Conservation (phyloP, 1,139 yeast species). For the Magnusiomyces clavatus region DNA sequence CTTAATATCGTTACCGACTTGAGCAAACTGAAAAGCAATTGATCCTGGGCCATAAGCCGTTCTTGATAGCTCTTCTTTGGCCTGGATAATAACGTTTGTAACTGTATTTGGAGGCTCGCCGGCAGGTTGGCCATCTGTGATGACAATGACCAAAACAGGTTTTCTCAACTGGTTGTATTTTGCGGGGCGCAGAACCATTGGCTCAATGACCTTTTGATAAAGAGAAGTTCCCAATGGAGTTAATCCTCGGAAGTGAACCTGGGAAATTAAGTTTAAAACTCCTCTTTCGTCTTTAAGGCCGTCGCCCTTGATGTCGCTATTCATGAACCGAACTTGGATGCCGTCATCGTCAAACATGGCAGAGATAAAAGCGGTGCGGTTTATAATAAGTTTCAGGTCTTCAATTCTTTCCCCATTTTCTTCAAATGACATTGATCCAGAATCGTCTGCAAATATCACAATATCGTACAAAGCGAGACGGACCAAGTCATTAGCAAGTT, state of each 20-base stretch:
- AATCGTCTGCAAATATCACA: slow-evolving; percentile 30
- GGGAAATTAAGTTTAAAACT: slow-evolving; percentile 24
- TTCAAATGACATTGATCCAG: slow-evolving; percentile 33
- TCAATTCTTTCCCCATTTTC: slow-evolving; percentile 34
- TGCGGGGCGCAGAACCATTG: slow-evolving; percentile 28
- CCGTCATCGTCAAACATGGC: slow-evolving; percentile 31
- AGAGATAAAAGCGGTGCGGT: slow-evolving; percentile 30
- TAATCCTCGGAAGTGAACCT: slow-evolving; percentile 27
- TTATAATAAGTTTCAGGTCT: slow-evolving; percentile 29
- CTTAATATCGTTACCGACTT: slow-evolving; percentile 30
- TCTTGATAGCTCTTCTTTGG: slow-evolving; percentile 23
- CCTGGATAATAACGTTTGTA: slow-evolving; percentile 24
- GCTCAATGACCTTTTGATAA: slow-evolving; percentile 26
- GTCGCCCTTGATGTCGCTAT: slow-evolving; percentile 26
- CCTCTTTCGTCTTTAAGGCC: slow-evolving; percentile 25
- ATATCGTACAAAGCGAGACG: slow-evolving; percentile 31
- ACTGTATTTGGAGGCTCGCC: slow-evolving; percentile 27
- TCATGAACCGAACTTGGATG: slow-evolving; percentile 30
- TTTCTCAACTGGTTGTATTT: slow-evolving; percentile 23
- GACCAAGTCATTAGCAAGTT: slow-evolving; percentile 28
- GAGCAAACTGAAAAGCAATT: slow-evolving; percentile 31
- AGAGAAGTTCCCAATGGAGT: slow-evolving; percentile 31
- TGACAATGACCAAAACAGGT: slow-evolving; percentile 29
- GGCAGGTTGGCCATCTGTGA: slow-evolving; percentile 33
- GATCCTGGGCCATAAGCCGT: slow-evolving; percentile 29